A percentile compares a stretch with the other conserved stretches of the same genome.
These are phyloP conservation scores for Pseudozyma hubeiensis DNA, from an alignment of 1,284 basidiomycete species.

Conservation along the genomic window DNA sequence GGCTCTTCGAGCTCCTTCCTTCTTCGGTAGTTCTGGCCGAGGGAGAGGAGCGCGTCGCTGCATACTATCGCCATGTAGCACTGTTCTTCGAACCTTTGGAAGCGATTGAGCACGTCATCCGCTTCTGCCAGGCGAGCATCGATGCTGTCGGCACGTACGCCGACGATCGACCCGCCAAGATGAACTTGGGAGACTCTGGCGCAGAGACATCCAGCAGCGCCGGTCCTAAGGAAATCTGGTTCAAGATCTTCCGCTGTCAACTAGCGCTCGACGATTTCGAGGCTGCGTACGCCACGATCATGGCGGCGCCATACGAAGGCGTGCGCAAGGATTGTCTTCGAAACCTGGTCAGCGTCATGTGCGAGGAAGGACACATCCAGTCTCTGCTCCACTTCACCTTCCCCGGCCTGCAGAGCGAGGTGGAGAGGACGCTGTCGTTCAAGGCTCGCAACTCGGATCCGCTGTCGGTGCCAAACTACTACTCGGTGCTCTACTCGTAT, in stretches of 20 bases:
- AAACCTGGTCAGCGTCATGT: constrained; percentile 92
- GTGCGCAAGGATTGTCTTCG: constrained; percentile 95
- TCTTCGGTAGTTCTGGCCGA: constrained; percentile 17
- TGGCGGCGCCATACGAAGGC: constrained; percentile 71
- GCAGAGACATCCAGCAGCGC: constrained; percentile 3
- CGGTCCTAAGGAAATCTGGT: constrained; percentile 50
- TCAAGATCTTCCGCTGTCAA: constrained; percentile 60
- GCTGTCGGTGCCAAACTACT: constrained; percentile 84
- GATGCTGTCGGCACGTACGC: constrained; percentile 43
- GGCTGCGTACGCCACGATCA: constrained; percentile 54
- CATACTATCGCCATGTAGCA: constrained; percentile 47
- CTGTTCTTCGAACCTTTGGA: constrained; percentile 51
- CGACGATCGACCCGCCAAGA: constrained; percentile 11
- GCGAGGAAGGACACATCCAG: constrained; percentile 85
- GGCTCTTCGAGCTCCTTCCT: constrained; percentile 45
- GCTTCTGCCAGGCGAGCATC: constrained; percentile 50
- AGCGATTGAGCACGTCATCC: constrained; percentile 40
- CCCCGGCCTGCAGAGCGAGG: constrained; percentile 83
- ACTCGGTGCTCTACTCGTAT: constrained; percentile 92
- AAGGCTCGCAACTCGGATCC: constrained; percentile 95
- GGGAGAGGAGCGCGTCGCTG: constrained; percentile 30
- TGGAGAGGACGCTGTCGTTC: constrained; percentile 89
- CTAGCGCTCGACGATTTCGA: constrained; percentile 56
- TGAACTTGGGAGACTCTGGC: constrained; percentile 8
- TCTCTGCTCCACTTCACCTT: constrained; percentile 86